These are phyloP conservation scores for Pyrenophora tritici-repentis DNA, from an alignment of 2,329 filamentous ascomycete genomes.

Conservation along the genomic window DNA sequence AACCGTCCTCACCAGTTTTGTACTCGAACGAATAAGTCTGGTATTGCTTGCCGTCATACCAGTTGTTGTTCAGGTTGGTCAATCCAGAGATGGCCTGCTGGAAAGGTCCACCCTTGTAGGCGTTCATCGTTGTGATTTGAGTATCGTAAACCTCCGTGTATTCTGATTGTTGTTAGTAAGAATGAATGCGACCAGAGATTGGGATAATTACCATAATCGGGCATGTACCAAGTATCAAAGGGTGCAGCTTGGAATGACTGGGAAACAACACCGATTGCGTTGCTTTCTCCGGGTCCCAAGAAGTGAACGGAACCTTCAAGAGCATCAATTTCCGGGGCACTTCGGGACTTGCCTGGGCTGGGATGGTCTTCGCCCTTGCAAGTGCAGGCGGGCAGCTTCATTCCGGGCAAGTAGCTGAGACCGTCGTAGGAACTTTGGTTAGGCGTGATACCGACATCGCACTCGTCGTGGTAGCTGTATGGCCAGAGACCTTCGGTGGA, in stretches of 20 bases:
- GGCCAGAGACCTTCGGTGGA: slow-evolving; percentile 77
- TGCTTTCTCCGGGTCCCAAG: slow-evolving; percentile 55
- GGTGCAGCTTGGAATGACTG: slow-evolving; percentile 71
- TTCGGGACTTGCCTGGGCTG: slow-evolving; percentile 66
- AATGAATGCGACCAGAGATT: not conserved
- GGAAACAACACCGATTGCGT: slow-evolving; percentile 65
- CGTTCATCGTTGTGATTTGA: slow-evolving; percentile 57
- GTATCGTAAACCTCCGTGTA: slow-evolving; percentile 69
- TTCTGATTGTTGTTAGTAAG: slow-evolving; percentile 49
- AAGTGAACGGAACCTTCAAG: slow-evolving; percentile 68
- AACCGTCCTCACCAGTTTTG: slow-evolving; percentile 60
- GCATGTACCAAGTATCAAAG: slow-evolving; percentile 72
- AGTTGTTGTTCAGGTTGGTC: slow-evolving; percentile 61
- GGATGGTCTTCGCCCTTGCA: slow-evolving; percentile 69
- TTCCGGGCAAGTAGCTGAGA: slow-evolving; percentile 69
- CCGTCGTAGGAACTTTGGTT: slow-evolving; percentile 73
- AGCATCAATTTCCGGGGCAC: slow-evolving; percentile 73
- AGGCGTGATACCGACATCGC: slow-evolving; percentile 71
- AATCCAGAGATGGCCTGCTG: slow-evolving; percentile 62
- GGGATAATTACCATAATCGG: slow-evolving; percentile 53
- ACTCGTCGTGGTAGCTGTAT: slow-evolving; percentile 71
- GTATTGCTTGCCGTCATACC: slow-evolving; percentile 61
- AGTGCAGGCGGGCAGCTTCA: slow-evolving; percentile 71
- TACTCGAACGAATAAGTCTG: slow-evolving; percentile 64
- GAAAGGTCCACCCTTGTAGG: slow-evolving; percentile 59